Evolutionary conservation across 805 yeast genomes (phyloP), one percentile per base, ranked within the genome.

Genomic region (Hanseniaspora lindneri): DNA sequence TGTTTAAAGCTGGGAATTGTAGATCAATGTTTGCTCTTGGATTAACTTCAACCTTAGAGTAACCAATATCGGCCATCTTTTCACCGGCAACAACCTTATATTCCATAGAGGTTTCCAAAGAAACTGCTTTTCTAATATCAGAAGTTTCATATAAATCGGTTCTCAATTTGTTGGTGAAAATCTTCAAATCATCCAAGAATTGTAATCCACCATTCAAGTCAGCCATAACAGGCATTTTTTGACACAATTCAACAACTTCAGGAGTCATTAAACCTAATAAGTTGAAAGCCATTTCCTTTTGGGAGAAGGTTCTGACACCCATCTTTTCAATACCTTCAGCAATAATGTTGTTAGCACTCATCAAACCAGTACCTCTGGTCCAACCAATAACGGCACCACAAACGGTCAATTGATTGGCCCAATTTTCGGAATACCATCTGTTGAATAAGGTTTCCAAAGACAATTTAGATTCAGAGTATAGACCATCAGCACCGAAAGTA

Each of bases 331-430:
- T 84, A 57, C 96, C 96, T 70, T 88, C 96, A 53, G 99, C 96
- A 66, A 92, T 85, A 64, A 86, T 82, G 72, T 92, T 92, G 76
- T 92, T 92, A 58, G 81, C 96, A 61, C 87, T 75, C 99, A 92
- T 92, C 63, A 92, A 79, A 63, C 99, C 99, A 52, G 99, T 92
- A 68, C 99, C 99, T 76, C 99, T 85, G 55, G 99, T 92, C 99
- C 99, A 92, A 65, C 99, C 99, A 67, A 92, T 92, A 56, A 92
- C 76, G 40, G 98, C 96, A 74, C 99, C 99, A 68, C 96, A 88
- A 53, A 92, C 73, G 52, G 97, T 92, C 70, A 92, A 79, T 72
- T 84, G 92, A 55, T 83, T 72, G 40, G 82, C 80, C 99, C 99
- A 92, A 52, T 87, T 83, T 74, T 92, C 99, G 41, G 98, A 88